Conservation (phyloP, 768 basidiomycete genomes). For the Lactarius indigo region DNA sequence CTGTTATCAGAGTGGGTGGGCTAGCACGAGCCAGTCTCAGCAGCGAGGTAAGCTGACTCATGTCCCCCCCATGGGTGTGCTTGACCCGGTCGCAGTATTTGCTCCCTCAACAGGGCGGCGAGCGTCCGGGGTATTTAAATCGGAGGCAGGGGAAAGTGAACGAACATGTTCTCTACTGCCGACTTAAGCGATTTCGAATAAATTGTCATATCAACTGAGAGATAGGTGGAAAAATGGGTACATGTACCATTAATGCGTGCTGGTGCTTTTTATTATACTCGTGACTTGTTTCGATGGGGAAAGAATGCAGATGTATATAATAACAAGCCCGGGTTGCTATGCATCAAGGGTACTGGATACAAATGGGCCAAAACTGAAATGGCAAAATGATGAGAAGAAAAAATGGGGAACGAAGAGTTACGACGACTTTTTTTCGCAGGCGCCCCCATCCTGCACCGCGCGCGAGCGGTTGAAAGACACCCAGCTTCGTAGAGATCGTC, state of each 20-base stretch:
- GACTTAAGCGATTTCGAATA: too few relatives aligned
- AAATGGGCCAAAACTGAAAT: background rate
- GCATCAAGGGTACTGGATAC: background rate
- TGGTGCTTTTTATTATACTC: constrained; percentile 14
- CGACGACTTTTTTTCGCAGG: too few relatives aligned
- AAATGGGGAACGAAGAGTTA: background rate
- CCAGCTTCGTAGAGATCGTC: constrained; percentile 11
- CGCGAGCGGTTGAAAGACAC: background rate
- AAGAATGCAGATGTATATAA: constrained; percentile 10
- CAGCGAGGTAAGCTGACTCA: constrained; percentile 14
- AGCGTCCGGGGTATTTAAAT: constrained; percentile 43
- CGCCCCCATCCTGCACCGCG: constrained; percentile 32
- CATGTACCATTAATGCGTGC: constrained; percentile 10
- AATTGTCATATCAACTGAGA: background rate
- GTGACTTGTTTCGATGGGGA: background rate
- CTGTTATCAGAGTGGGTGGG: constrained; percentile 15
- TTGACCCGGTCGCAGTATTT: constrained; percentile 37
- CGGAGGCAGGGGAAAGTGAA: constrained; percentile 31
- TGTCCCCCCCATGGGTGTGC: background rate
- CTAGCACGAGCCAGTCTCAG: constrained; percentile 4
- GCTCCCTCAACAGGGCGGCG: constrained; percentile 39
- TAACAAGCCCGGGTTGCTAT: constrained; percentile 7
- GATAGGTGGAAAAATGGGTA: constrained; percentile 5
- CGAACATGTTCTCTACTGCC: background rate
- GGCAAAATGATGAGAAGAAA: background rate